These are phyloP conservation scores for Taiwanofungus camphoratus DNA, from an alignment of 1,284 basidiomycete genomes.

Conservation along the genomic window DNA sequence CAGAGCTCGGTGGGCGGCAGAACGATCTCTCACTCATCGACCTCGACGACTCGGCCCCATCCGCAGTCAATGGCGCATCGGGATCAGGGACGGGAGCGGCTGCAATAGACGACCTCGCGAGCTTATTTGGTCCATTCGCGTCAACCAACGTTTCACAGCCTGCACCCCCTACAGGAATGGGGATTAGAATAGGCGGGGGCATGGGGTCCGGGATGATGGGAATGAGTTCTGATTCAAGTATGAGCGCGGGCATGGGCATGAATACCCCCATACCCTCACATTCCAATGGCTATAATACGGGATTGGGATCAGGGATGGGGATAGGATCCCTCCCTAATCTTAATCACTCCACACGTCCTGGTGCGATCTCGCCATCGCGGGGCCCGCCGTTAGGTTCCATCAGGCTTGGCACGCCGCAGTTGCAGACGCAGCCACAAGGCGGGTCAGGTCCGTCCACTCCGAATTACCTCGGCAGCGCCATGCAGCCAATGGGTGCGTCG, in stretches of 20 bases:
- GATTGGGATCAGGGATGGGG: constrained; percentile 13
- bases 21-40: constrained; percentile 60
- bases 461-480: constrained; percentile 13
- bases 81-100: constrained; percentile 7
- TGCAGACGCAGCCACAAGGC: constrained; percentile 8
- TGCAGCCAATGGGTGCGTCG: constrained; percentile 20
- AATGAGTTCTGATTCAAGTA: constrained; percentile 7
- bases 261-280: constrained; percentile 5
- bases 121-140: constrained; percentile 29
- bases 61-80: constrained; percentile 13
- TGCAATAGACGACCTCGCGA: constrained; percentile 51
- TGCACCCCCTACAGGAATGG: constrained; percentile 1
- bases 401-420: constrained; percentile 26
- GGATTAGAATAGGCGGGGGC: constrained; percentile 1
- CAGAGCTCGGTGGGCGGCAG: constrained; percentile 39
- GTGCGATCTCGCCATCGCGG: constrained; percentile 15
- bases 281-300: constrained; percentile 5
- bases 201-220: constrained; percentile 4
- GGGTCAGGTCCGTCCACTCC: constrained; percentile 12
- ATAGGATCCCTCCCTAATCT: constrained; percentile 6
- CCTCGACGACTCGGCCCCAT: constrained; percentile 51
- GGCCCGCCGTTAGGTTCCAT: constrained; percentile 19
- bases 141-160: constrained; percentile 6
- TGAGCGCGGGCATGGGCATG: constrained; percentile 17
- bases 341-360: constrained; percentile 11